Evolutionary conservation across 208 protist species (phyloP).

Genomic region (Porcisia hertigi): DNA sequence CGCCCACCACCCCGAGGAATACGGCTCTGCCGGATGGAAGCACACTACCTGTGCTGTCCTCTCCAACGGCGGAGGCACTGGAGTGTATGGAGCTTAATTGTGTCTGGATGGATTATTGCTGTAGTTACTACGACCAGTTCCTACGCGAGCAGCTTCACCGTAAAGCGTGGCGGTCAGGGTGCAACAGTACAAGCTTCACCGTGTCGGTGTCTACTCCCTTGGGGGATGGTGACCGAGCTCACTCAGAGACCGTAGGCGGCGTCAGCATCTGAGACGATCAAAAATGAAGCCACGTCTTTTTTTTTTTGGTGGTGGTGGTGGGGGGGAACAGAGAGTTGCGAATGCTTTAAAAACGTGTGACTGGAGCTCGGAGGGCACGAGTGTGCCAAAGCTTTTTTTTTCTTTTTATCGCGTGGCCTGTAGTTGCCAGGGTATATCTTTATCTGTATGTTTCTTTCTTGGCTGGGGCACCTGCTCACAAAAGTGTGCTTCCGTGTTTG

Average conservation of each 20-base stretch:
- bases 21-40: neutral
- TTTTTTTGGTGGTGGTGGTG: too few species aligned
- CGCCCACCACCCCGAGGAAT: neutral
- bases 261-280: constrained; percentile 29
- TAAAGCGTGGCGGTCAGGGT: constrained; percentile 17
- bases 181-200: constrained; percentile 9
- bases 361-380: neutral
- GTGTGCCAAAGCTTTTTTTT: neutral
- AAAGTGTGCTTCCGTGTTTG: neutral
- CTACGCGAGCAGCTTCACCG: constrained; percentile 27
- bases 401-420: too few species aligned
- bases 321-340: too few species aligned
- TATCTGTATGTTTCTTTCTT: too few species aligned
- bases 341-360: neutral
- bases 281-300: neutral
- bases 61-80: constrained; percentile 25
- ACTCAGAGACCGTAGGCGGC: constrained; percentile 10
- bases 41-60: constrained; percentile 8
- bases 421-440: neutral
- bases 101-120: constrained; percentile 73
- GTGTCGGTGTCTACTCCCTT: constrained; percentile 3
- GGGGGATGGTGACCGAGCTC: neutral
- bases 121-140: constrained; percentile 55
- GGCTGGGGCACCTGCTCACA: neutral
- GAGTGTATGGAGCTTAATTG: constrained; percentile 66